A percentile compares a stretch with the other conserved stretches of the same genome.
phyloP scores from a whole-genome alignment of 2,329 filamentous ascomycete genomes.

The Emmonsia crescens region DNA sequence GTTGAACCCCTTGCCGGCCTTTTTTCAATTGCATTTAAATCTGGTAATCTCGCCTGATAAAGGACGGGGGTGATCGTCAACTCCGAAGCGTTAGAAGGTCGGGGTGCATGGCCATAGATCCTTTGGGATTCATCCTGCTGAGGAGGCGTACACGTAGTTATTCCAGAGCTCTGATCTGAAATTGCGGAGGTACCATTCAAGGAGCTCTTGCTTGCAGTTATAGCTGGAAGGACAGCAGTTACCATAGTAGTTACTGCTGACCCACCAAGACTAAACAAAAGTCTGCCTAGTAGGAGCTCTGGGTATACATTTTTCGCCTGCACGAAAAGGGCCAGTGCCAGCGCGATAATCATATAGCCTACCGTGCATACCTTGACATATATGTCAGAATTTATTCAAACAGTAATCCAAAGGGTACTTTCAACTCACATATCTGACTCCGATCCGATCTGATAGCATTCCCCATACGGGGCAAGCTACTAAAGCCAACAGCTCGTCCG shows the following conservation, averaged over 20 bases:
- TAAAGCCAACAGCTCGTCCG: slow-evolving; percentile 39
- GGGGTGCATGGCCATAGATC: slow-evolving; percentile 21
- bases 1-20: slow-evolving; percentile 24
- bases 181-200: slow-evolving; percentile 16
- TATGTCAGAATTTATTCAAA: slow-evolving; percentile 6
- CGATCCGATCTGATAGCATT: slow-evolving; percentile 39
- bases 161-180: slow-evolving; percentile 12
- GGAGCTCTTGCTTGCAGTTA: slow-evolving; percentile 32
- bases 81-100: slow-evolving; percentile 48
- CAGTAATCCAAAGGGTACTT: neutral
- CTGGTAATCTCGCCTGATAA: slow-evolving; percentile 20
- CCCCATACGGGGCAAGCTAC: slow-evolving; percentile 41
- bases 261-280: slow-evolving; percentile 82
- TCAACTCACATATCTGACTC: slow-evolving; percentile 35
- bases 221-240: slow-evolving; percentile 76
- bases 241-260: slow-evolving; percentile 98
- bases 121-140: neutral
- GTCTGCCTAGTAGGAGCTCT: slow-evolving; percentile 68
- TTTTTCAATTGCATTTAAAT: slow-evolving; percentile 6
- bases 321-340: slow-evolving; percentile 69
- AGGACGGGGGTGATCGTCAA: slow-evolving; percentile 47
- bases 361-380: slow-evolving; percentile 46
- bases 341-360: slow-evolving; percentile 71
- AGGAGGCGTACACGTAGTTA: neutral
- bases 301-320: slow-evolving; percentile 83